Evolutionary conservation across 2,329 filamentous ascomycete genomes (phyloP).

Genomic region (Phaeosphaeria sp.): DNA sequence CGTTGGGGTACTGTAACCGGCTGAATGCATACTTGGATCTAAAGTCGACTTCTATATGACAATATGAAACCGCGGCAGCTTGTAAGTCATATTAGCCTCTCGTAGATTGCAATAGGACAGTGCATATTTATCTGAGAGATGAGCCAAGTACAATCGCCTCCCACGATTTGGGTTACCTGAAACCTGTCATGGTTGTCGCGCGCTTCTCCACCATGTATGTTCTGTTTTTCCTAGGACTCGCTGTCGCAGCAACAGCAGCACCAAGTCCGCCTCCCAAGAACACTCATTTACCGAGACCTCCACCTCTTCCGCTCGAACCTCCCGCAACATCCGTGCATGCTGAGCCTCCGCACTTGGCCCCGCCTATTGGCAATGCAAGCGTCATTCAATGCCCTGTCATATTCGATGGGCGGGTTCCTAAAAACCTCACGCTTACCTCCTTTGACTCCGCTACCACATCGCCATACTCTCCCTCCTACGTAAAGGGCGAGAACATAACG

Average conservation of each 20-base stretch:
- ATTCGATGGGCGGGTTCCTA: conserved; percentile 35
- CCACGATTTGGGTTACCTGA: neutral
- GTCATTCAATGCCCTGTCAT: conserved; percentile 35
- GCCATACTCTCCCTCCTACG: conserved; percentile 27
- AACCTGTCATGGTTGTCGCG: neutral
- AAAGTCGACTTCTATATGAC: neutral
- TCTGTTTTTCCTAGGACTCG: neutral
- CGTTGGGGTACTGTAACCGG: neutral
- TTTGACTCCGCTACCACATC: conserved; percentile 26
- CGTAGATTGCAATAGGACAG: neutral
- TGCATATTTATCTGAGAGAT: neutral
- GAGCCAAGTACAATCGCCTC: neutral
- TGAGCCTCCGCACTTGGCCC: neutral
- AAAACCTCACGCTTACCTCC: conserved; percentile 22
- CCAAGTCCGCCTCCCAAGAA: neutral
- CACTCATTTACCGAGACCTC: too few species aligned
- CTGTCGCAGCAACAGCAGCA: neutral
- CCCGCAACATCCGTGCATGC: neutral
- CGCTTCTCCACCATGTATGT: neutral
- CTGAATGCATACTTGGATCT: neutral
- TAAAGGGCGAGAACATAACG: conserved; percentile 35
- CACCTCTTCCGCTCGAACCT: neutral
- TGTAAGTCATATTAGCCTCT: neutral
- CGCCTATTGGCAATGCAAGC: neutral
- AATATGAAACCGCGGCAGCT: neutral